Evolutionary conservation across 768 basidiomycete species (phyloP).

Genomic region (Pulveroboletus sp.): DNA sequence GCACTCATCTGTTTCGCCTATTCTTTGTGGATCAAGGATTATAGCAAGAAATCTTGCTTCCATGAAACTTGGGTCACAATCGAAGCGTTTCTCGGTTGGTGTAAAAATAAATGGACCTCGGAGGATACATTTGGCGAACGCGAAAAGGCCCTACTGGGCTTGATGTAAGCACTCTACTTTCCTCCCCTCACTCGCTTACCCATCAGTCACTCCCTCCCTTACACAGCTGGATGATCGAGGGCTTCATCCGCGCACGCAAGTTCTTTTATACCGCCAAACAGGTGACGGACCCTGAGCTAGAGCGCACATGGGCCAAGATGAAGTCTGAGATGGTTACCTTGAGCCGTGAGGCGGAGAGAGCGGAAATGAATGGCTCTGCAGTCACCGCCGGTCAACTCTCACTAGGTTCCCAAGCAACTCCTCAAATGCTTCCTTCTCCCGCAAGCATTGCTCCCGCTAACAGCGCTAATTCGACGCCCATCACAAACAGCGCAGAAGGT

Average conservation of each 20-base stretch:
- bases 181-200: slow-evolving; percentile 22
- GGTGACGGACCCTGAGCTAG: slow-evolving; percentile 33
- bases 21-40: slow-evolving; percentile 77
- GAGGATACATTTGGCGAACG: slow-evolving; percentile 44
- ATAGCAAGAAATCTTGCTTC: slow-evolving; percentile 51
- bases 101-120: slow-evolving; percentile 63
- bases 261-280: slow-evolving; percentile 38
- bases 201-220: slow-evolving; percentile 19
- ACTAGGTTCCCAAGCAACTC: slow-evolving; percentile 41
- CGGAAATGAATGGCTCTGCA: slow-evolving; percentile 32
- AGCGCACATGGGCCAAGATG: slow-evolving; percentile 34
- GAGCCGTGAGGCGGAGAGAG: slow-evolving; percentile 34
- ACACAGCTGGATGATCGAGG: slow-evolving; percentile 75
- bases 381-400: slow-evolving; percentile 26
- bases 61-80: slow-evolving; percentile 67
- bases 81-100: slow-evolving; percentile 67
- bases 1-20: slow-evolving; percentile 83
- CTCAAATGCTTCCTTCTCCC: slow-evolving; percentile 78
- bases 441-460: slow-evolving; percentile 64
- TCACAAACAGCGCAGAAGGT: slow-evolving; percentile 49
- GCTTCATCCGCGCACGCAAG: slow-evolving; percentile 61
- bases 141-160: slow-evolving; percentile 64
- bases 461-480: slow-evolving; percentile 79
- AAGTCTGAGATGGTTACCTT: slow-evolving; percentile 31
- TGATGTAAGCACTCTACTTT: slow-evolving; percentile 59